Evolutionary conservation across 2,329 filamentous ascomycete species (phyloP), one percentile per base, ranked within the genome.

Genomic region (Coniochaeta ligniaria): DNA sequence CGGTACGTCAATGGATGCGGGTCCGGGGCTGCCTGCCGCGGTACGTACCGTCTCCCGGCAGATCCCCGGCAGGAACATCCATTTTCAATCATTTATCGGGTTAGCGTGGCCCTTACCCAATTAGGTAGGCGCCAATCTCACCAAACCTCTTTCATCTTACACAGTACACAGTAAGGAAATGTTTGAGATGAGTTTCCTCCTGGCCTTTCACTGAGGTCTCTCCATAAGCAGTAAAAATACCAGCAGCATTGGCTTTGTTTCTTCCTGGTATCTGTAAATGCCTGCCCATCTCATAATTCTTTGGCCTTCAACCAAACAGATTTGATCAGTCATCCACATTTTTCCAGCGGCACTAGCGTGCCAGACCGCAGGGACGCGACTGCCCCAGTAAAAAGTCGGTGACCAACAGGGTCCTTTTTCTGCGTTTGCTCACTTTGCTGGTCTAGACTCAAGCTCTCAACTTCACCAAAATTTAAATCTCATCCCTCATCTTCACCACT

Each of bases 381-480:
- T 52, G 47, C 47, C 47, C 47, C 47, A 52, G 47, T 52, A 52
- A 52, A 52, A 52, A 52, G 47, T 52, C 47, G 47, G 47, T 52
- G 47, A 52, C 47, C 47, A 52, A 31, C 47, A 52, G 26, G 47
- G 47, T 52, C 3, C 47, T 31, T 28, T 52, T 12, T 26, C 26
- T 14, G 28, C 28, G 28, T 26, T 12, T 26, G 43, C 43, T n/a
- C n/a, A n/a, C 5, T 47, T 47, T 36, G 43, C 22, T 6, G 47
- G 24, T 52, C 47, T 31, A 52, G 47, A 52, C 22, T 47, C 2
- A 28, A 9, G 16, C 47, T 52, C 26, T 52, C 47, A 28, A n/a
- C 38, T n/a, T 26, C 22, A 26, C 26, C 47, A 28, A 26, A 16
- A 52, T 14, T 31, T 17, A 26, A 16, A 52, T 14, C n/a, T 17